phyloP scores from a whole-genome alignment of 2,329 filamentous ascomycete genomes.

The Aspergillus sp. region DNA sequence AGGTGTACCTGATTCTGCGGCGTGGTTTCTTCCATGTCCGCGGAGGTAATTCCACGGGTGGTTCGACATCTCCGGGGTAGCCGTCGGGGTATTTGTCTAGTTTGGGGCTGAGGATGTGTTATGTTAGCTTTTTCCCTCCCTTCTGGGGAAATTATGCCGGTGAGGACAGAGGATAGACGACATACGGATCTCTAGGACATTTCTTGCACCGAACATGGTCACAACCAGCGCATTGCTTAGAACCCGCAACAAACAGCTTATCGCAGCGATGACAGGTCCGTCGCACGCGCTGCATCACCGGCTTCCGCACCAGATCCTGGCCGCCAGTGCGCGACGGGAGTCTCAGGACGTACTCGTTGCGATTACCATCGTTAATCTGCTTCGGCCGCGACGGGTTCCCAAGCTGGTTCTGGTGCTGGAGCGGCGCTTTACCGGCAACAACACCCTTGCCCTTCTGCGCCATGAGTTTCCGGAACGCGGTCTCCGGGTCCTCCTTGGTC shows the following conservation, averaged over 20 bases:
- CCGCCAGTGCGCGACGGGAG: slow-evolving; percentile 65
- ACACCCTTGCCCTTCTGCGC: slow-evolving; percentile 9
- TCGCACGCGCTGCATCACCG: slow-evolving; percentile 69
- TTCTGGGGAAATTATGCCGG: too few species aligned
- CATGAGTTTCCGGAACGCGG: slow-evolving; percentile 19
- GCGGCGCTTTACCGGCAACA: not conserved
- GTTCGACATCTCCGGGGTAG: slow-evolving; percentile 46
- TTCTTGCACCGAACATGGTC: slow-evolving; percentile 73
- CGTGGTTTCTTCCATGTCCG: slow-evolving; percentile 40
- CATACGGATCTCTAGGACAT: slow-evolving; percentile 78
- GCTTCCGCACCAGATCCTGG: slow-evolving; percentile 70
- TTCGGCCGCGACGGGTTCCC: too few species aligned
- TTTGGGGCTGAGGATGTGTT: slow-evolving; percentile 33
- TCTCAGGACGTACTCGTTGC: slow-evolving; percentile 32
- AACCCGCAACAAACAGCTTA: slow-evolving; percentile 58
- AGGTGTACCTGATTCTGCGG: slow-evolving; percentile 42
- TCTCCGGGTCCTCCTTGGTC: slow-evolving; percentile 55
- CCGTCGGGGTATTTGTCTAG: slow-evolving; percentile 45
- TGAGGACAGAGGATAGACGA: slow-evolving; percentile 22
- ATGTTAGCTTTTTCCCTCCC: slow-evolving; percentile 6
- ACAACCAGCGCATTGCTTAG: slow-evolving; percentile 67
- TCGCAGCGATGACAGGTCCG: slow-evolving; percentile 75
- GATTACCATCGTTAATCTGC: slow-evolving; percentile 30
- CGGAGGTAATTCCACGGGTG: slow-evolving; percentile 31
- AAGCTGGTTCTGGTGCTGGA: slow-evolving; percentile 31